Evolutionary conservation across 1,284 basidiomycete species (phyloP).

Genomic region (Cutaneotrichosporon sp.): DNA sequence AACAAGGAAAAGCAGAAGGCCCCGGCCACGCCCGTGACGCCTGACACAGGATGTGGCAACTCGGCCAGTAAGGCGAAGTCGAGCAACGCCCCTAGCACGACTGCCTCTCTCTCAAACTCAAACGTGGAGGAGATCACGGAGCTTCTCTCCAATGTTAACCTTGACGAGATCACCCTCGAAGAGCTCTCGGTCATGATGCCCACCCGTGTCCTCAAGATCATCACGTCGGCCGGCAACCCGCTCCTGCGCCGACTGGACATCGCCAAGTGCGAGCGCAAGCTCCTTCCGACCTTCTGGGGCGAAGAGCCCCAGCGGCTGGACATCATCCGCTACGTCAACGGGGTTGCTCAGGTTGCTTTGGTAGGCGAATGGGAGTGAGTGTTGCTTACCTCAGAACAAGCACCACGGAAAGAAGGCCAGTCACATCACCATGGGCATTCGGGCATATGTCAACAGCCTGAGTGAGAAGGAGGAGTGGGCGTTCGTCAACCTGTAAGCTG

Average conservation of each 20-base stretch:
- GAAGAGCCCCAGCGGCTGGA: conserved; percentile 7
- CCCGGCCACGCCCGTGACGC: too few relatives aligned
- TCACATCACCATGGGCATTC: conserved; percentile 10
- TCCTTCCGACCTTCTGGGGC: not conserved
- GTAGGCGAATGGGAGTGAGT: too few relatives aligned
- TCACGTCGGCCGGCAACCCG: not conserved
- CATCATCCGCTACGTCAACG: conserved; percentile 11
- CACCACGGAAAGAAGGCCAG: conserved; percentile 7
- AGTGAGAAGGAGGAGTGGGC: conserved; percentile 15
- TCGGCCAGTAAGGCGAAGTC: too few relatives aligned
- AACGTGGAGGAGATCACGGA: not conserved
- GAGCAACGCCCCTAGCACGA: not conserved
- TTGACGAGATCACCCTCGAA: conserved; percentile 13
- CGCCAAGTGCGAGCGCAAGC: not conserved
- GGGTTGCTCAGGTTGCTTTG: not conserved
- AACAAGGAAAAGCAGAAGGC: not conserved
- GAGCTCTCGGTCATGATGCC: conserved; percentile 11
- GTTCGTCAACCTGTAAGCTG: conserved; percentile 16
- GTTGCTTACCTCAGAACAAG: conserved; percentile 9
- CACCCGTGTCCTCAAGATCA: not conserved
- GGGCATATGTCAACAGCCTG: conserved; percentile 19
- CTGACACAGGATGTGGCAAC: too few relatives aligned
- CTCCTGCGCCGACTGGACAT: not conserved
- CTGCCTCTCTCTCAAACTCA: not conserved
- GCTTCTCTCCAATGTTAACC: not conserved